These are phyloP conservation scores for Pythium oligandrum DNA, from an alignment of 352 stramenopile genomes.

Conservation along the genomic window DNA sequence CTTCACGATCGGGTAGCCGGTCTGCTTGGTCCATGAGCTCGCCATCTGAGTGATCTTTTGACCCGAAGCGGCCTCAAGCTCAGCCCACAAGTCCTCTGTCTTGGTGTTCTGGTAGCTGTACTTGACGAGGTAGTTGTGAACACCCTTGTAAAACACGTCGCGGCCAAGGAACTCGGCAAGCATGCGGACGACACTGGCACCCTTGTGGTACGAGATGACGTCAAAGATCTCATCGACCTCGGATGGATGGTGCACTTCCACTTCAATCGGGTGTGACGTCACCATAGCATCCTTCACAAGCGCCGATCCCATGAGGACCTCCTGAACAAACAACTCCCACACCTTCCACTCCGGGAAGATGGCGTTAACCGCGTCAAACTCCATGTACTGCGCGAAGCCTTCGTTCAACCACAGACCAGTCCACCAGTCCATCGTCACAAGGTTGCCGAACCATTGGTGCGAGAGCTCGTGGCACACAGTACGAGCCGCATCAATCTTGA, in stretches of 20 bases:
- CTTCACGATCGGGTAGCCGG: conserved; percentile 91
- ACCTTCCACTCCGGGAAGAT: conserved; percentile 94
- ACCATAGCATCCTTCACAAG: conserved; percentile 92
- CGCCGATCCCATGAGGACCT: conserved; percentile 63
- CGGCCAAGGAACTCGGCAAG: conserved; percentile 65
- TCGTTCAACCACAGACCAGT: conserved; percentile 97
- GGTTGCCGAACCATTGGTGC: conserved; percentile 97
- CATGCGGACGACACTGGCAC: conserved; percentile 69
- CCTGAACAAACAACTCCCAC: conserved; percentile 94
- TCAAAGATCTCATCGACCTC: conserved; percentile 99
- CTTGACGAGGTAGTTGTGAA: conserved; percentile 92
- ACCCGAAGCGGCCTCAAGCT: conserved; percentile 87
- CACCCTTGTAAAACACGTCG: conserved; percentile 72
- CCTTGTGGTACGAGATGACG: conserved; percentile 96
- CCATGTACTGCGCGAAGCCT: conserved; percentile 96
- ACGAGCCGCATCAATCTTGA: conserved; percentile 77
- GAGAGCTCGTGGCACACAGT: conserved; percentile 97
- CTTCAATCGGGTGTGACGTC: conserved; percentile 92
- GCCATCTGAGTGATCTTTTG: conserved; percentile 92
- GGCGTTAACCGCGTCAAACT: conserved; percentile 91
- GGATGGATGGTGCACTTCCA: conserved; percentile 89
- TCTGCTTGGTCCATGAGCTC: conserved; percentile 92
- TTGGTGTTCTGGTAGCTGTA: conserved; percentile 95
- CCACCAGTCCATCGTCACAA: conserved; percentile 99
- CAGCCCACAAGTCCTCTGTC: conserved; percentile 94